These are phyloP conservation scores for Ceriops tagal DNA, from an alignment of 345 rosid species.

Conservation along the genomic window DNA sequence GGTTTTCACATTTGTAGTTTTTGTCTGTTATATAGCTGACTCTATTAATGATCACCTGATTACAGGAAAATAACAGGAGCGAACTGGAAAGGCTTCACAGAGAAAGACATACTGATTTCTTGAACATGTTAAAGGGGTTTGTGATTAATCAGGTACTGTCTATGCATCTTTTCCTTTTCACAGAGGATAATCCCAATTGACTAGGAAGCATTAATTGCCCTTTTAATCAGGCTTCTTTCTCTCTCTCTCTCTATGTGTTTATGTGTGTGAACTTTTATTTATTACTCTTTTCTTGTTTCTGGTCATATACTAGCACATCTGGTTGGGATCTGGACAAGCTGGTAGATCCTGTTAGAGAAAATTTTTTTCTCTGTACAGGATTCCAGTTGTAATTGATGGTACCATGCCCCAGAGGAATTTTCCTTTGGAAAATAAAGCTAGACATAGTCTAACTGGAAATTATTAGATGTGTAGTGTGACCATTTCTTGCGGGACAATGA, in stretches of 20 bases:
- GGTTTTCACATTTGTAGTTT: too few species aligned
- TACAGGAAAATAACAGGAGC: constrained; percentile 76
- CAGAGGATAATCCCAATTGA: too few species aligned
- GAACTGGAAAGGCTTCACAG: constrained; percentile 85
- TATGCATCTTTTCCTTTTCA: not conserved
- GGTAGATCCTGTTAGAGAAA: not conserved
- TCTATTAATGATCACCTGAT: constrained; percentile 6
- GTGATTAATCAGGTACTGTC: constrained; percentile 75
- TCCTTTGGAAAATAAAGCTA: too few species aligned
- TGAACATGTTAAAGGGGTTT: constrained; percentile 90
- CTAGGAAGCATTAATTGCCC: too few species aligned
- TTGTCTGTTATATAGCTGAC: not conserved
- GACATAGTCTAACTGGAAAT: too few species aligned
- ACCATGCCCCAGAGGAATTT: too few species aligned
- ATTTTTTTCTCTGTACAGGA: too few species aligned
- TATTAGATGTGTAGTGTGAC: too few species aligned
- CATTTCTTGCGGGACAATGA: too few species aligned
- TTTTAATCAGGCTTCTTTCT: too few species aligned
- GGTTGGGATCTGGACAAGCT: not conserved
- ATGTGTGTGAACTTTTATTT: not conserved
- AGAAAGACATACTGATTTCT: constrained; percentile 75
- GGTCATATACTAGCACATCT: not conserved
- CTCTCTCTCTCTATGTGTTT: not conserved
- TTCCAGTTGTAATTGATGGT: too few species aligned
- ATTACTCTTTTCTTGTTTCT: not conserved